Base-by-base conservation (phyloP, 768 basidiomycete species). In the Suillus luteus region DNA sequence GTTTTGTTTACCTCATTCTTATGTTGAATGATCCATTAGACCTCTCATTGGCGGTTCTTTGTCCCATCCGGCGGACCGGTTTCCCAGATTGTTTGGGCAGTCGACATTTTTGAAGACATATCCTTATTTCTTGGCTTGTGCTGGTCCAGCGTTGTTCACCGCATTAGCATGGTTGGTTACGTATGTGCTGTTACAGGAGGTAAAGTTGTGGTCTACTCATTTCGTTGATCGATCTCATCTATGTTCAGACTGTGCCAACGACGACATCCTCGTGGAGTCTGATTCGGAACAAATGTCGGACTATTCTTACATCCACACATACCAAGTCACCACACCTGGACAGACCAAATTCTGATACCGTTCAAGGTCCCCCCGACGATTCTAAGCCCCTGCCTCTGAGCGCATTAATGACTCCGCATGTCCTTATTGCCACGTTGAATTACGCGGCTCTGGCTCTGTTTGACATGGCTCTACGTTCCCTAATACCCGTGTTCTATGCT, bases 101-200 rank as follows among this genome's bases (percentile, higher is more conserved):
- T 77, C 76, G 9, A 67, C 66, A 19, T 89, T 91, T 69, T 82
- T 87, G 81, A 79, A 78, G 67, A 72, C 80, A 33, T 86, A 86
- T 71, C 88, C 89, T 1, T 90, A 91, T 73, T 88, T 89, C 72
- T 78, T 89, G 41, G 83, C 88, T 6, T 88, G 87, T 66, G 80
- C 86, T 19, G 81, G 86, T 15, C 79, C 85, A 3, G 86, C 85
- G 2, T 82, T 84, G 0, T 85, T 85, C 67, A 76, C 85, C 1
- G 70, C 74, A 12, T 11, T 85, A 17, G 81, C 81, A 6, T 84
- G 81, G 79, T 49, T 82, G 12, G 71, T 85, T 14, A 79, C 82
- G 0, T 73, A 77, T 44, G 55, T 83, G 14, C 84, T 80, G 69
- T 76, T 89, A 11, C 81, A 84, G 65, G 88, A 89, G 76, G 80